Conservation (phyloP, 768 basidiomycete species). For the Agaricus blazei region DNA sequence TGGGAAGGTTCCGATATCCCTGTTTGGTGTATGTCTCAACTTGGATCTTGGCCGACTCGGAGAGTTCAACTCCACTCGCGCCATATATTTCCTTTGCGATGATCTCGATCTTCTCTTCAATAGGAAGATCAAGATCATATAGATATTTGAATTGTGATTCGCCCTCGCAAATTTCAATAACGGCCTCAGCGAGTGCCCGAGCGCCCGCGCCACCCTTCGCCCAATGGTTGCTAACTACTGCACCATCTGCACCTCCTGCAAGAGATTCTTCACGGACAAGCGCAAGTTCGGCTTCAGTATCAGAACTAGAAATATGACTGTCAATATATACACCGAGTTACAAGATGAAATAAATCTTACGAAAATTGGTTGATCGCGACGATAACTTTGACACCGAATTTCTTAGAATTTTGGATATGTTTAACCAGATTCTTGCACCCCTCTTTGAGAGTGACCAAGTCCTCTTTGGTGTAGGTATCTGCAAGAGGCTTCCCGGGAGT, state of each 20-base stretch:
- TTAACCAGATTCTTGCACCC: constrained; percentile 91
- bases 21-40: constrained; percentile 89
- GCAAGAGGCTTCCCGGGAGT: constrained; percentile 92
- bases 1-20: constrained; percentile 75
- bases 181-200: constrained; percentile 85
- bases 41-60: constrained; percentile 79
- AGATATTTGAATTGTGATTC: constrained; percentile 88
- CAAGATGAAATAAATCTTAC: constrained; percentile 41
- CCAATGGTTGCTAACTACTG: constrained; percentile 97
- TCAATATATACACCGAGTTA: constrained; percentile 1
- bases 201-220: constrained; percentile 93
- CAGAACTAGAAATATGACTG: constrained; percentile 48
- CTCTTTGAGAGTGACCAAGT: constrained; percentile 82
- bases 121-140: constrained; percentile 78
- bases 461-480: constrained; percentile 91
- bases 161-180: constrained; percentile 79
- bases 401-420: constrained; percentile 92
- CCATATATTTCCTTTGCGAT: constrained; percentile 93
- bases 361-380: constrained; percentile 94
- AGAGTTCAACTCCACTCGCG: constrained; percentile 85
- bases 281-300: constrained; percentile 84
- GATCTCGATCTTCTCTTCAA: constrained; percentile 83
- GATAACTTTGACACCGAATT: constrained; percentile 95
- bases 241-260: constrained; percentile 87
- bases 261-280: constrained; percentile 79